Base-by-base conservation (phyloP, 202 grass and related monocot species). In the Panicum virgatum region DNA sequence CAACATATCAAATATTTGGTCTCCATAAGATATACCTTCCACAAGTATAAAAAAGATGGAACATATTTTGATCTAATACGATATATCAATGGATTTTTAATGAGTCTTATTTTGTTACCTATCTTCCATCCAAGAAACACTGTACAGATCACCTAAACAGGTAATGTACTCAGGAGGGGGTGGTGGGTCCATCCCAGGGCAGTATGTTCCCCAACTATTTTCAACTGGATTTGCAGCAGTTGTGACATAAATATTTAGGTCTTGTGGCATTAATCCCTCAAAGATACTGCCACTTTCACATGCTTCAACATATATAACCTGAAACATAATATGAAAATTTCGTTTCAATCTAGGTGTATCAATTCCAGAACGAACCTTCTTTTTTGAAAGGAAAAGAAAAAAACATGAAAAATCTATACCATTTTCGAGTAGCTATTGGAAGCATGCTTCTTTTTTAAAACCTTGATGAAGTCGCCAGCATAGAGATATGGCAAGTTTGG, bases 241-340 rank as follows among this genome's bases (percentile, higher is more conserved):
- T 19, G 96, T 95, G 34, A 91, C 92, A 77, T 95, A 95, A 60
- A 98, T 91, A 77, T 93, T 86, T 62, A 98, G 90, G 77, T 93
- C 77, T 32, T 91, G 86, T 34, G 88, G 90, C 90, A 98, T 71
- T 89, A 95, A 71, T 65, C 92, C 96, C 88, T 95, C 82, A 37
- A 98, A 98, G 19, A 95, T 90, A 75, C 95, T 98, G 72, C 95
- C 92, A 91, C 92, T 98, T 81, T 94, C 92, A 47, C 95, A 98
- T 1, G 92, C 95, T 83, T 98, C 95, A 6, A 98, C 82, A 71
- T 98, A 98, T 79, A 98, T 93, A 88, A 95, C 84, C 95, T 94
- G 65, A 50, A 27, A 69, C 47, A 43, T 45, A 43, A 40, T 23
- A 76, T 74, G 26, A 1, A 53, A 53, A 76, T 60, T 40, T 23